These are phyloP conservation scores for Hypocreales sp. DNA, from an alignment of 2,329 filamentous ascomycete genomes.

Conservation along the genomic window DNA sequence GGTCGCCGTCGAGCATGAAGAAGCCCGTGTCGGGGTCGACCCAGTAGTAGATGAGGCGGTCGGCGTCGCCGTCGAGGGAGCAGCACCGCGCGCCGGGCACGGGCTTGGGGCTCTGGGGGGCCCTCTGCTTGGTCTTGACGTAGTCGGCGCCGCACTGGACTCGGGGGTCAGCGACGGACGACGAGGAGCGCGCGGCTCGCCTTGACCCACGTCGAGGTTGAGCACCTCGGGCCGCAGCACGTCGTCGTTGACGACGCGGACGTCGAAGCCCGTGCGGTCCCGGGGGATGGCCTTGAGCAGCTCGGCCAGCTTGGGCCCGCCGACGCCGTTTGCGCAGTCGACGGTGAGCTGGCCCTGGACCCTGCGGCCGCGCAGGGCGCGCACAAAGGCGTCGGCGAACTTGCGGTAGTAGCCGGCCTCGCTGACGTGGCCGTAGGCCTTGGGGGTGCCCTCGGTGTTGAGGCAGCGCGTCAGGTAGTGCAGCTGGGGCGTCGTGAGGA, in stretches of 20 bases:
- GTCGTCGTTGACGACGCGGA: conserved; percentile 85
- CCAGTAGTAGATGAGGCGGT: conserved; percentile 93
- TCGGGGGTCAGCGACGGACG: too few species aligned
- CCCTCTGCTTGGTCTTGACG: conserved; percentile 92
- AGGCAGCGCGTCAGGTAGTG: conserved; percentile 92
- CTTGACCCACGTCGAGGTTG: conserved; percentile 68
- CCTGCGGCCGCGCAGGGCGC: conserved; percentile 64
- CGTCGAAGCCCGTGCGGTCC: conserved; percentile 55
- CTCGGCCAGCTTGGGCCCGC: conserved; percentile 77
- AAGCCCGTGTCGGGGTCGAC: conserved; percentile 69
- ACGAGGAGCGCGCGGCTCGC: too few species aligned
- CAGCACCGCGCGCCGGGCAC: conserved; percentile 64
- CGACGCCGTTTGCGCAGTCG: conserved; percentile 94
- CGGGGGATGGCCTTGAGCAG: conserved; percentile 69
- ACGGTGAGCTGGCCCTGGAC: conserved; percentile 63
- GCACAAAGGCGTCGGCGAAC: conserved; percentile 68
- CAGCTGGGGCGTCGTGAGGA: conserved; percentile 91
- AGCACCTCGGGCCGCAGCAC: conserved; percentile 78
- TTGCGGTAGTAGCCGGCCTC: conserved; percentile 95
- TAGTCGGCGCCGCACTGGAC: conserved; percentile 79
- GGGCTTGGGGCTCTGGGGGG: conserved; percentile 69
- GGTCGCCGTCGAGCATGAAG: conserved; percentile 87
- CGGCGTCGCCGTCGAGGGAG: conserved; percentile 89
- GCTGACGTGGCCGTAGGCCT: conserved; percentile 76
- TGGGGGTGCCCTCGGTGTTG: conserved; percentile 79